Evolutionary conservation across 305 asterid species (phyloP), one percentile per base, ranked within the genome.

Genomic region (Rubia tinctorum): DNA sequence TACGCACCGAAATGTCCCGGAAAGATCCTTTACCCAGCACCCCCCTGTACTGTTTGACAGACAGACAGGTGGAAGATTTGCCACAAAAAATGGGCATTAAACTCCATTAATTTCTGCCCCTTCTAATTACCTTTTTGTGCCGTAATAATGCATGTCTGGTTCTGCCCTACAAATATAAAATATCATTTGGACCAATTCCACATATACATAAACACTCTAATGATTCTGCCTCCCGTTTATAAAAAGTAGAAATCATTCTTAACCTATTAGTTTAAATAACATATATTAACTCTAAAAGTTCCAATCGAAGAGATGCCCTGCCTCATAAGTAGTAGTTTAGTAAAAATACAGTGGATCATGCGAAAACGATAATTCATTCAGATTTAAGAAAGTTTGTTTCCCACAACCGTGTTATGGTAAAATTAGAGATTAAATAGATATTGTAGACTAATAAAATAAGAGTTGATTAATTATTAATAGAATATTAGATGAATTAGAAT

Each of bases 111-210:
- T 59, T 58, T 58, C 12, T 58, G 63, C 8, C 63, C 25, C 30
- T 58, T 2, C 6, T 58, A 58, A 58, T 58, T 59, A 23, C 22
- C 64, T 59, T 59, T 59, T 59, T 22, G 9, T 3, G 64, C 37
- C 20, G 64, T 59, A 59, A 59, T 59, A 8, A 59, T 59, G 34
- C 64, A 59, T 59, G 64, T 59, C 64, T 59, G 64, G 22, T 20
- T 58, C 30, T 58, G 37, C 37, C 64, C 17, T 2, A 59, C 15
- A 9, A 59, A 59, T 20, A 14, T 58, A 58, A 2, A 58, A 59
- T 59, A 27, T 27, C 15, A 23, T 59, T 59, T 59, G 14, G 64
- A 59, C 64, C 8, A 59, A 20, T 23, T 23, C 34, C 10, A 7
- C 20, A 20, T 20, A 14, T n/a, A 58, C 63, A 58, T 6, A 18